Conservation (phyloP, 208 protist genomes). For the Trypanosoma cruzi region DNA sequence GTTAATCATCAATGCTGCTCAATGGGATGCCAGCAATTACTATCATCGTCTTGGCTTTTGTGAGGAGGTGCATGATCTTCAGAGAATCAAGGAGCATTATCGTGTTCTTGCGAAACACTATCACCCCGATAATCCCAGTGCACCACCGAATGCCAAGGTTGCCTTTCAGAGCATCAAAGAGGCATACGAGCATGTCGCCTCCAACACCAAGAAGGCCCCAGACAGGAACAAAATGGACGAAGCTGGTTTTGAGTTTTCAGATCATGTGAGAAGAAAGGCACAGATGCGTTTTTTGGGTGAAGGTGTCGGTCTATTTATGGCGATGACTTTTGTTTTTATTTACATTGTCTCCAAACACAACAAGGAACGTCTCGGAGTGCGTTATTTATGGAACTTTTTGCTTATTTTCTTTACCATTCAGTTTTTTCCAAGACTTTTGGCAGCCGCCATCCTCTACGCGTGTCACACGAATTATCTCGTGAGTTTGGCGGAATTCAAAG, state of each 20-base stretch:
- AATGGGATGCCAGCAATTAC: slow-evolving; percentile 45
- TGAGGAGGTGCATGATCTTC: slow-evolving; percentile 34
- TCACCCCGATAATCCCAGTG: slow-evolving; percentile 64
- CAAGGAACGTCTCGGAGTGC: slow-evolving; percentile 46
- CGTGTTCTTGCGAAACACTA: slow-evolving; percentile 74
- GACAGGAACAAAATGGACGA: background rate
- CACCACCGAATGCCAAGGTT: slow-evolving; percentile 30
- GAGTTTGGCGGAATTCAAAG: slow-evolving; percentile 42
- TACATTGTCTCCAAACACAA: slow-evolving; percentile 61
- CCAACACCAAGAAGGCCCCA: slow-evolving; percentile 21
- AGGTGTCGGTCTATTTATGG: slow-evolving; percentile 61
- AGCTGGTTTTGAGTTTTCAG: slow-evolving; percentile 45
- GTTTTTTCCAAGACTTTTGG: slow-evolving; percentile 71
- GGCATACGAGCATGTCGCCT: slow-evolving; percentile 57
- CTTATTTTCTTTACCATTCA: slow-evolving; percentile 77
- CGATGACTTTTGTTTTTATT: slow-evolving; percentile 63
- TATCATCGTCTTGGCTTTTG: slow-evolving; percentile 72
- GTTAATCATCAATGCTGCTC: slow-evolving; percentile 37
- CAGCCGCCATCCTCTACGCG: slow-evolving; percentile 69
- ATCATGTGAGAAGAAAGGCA: slow-evolving; percentile 50
- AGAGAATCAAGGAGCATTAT: slow-evolving; percentile 65
- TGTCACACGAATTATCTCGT: slow-evolving; percentile 57
- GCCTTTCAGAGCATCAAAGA: slow-evolving; percentile 80
- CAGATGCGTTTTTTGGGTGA: slow-evolving; percentile 73
- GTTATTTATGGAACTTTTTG: slow-evolving; percentile 52